Base-by-base conservation (phyloP, 371 early-diverging fungal species). In the Batkoa obscura region DNA sequence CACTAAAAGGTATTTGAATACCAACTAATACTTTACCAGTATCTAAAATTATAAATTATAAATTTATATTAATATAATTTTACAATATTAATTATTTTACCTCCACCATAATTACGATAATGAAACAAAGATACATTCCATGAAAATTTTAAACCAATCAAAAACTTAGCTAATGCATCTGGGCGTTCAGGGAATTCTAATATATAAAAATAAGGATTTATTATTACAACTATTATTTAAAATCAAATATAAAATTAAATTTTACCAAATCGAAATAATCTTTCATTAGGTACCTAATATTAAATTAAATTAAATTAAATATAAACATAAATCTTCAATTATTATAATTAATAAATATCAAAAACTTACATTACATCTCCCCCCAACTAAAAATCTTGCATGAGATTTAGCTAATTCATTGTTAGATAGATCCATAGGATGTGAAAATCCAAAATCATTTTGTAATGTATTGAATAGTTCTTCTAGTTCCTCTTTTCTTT, bases 111-210 rank as follows among this genome's bases (percentile, higher is more conserved):
- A 66, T 96, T 91, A 45, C 95, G 79, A 70, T 96, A 93, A 65
- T 94, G 92, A 74, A 93, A 91, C n/a, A 93, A 69, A 0, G 90
- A 80, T n/a, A 91, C 83, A 65, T 94, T 94, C 84, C 85, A 92
- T 36, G 65, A 69, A 31, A 78, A 72, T 38, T 74, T 62, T 43
- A 96, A 59, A 12, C 78, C 79, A n/a, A 64, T 60, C 58, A 96
- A 72, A 66, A 96, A 94, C 60, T 78, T 79, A 31, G 76, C 67
- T 33, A 94, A 70, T 1, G 94, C 94, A 48, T 91, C 94, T 5
- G 93, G 95, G 47, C 94, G 78, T 67, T 95, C 95, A 8, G 94
- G 94, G 72, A 95, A 97, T 62, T 83, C 78, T 70, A 61, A 36
- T 46, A 39, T 23, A 23, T 23, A 23, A 23, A 23, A 23, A 23